phyloP scores from a whole-genome alignment of 1,139 yeast species.

The Zygotorulaspora mrakii region DNA sequence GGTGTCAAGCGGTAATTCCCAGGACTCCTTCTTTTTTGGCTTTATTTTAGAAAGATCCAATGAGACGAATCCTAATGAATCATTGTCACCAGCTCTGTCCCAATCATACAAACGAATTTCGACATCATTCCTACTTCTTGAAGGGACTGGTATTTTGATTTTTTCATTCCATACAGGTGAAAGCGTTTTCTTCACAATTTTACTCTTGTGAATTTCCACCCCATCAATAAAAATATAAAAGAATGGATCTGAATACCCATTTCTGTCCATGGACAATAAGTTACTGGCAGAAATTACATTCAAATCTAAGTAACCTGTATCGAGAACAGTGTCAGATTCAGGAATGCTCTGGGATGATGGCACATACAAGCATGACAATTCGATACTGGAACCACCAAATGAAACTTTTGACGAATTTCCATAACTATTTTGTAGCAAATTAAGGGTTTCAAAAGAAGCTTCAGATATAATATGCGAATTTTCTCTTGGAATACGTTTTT shows the following conservation, averaged over 20 bases:
- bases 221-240: slow-evolving; percentile 53
- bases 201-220: slow-evolving; percentile 51
- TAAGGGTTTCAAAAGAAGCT: slow-evolving; percentile 48
- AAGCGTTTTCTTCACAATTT: slow-evolving; percentile 59
- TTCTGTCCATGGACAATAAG: slow-evolving; percentile 57
- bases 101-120: slow-evolving; percentile 59
- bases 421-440: slow-evolving; percentile 49
- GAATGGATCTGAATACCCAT: slow-evolving; percentile 75
- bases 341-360: slow-evolving; percentile 56
- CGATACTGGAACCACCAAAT: slow-evolving; percentile 44
- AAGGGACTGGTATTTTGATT: slow-evolving; percentile 54
- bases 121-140: slow-evolving; percentile 55
- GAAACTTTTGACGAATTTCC: slow-evolving; percentile 46
- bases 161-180: slow-evolving; percentile 69
- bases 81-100: slow-evolving; percentile 72
- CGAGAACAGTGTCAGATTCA: slow-evolving; percentile 57
- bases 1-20: slow-evolving; percentile 52
- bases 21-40: slow-evolving; percentile 45
- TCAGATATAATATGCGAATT: slow-evolving; percentile 51
- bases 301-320: slow-evolving; percentile 59
- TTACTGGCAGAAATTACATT: slow-evolving; percentile 54
- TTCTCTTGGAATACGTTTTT: slow-evolving; percentile 46
- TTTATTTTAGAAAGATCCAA: slow-evolving; percentile 50
- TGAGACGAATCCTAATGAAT: slow-evolving; percentile 50
- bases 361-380: slow-evolving; percentile 53